Evolutionary conservation across 768 basidiomycete species (phyloP).

Genomic region (Peribolospora baueri): DNA sequence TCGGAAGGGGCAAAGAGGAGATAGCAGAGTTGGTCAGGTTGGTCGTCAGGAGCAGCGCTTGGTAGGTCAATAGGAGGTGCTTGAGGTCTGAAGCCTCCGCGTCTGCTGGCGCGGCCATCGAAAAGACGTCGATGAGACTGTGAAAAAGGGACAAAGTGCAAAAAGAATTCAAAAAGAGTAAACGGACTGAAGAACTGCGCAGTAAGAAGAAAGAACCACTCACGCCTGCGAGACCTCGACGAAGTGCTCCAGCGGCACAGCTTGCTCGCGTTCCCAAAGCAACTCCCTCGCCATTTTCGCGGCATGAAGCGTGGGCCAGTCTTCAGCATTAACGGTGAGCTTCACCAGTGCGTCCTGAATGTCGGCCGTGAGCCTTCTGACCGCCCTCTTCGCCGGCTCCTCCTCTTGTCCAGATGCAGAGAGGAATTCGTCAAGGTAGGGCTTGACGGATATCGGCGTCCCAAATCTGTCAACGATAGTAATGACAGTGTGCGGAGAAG

Average conservation of each 20-base stretch:
- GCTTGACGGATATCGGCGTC: slow-evolving; percentile 46
- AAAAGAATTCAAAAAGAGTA: neutral
- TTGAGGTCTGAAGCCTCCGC: slow-evolving; percentile 38
- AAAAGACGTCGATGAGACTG: slow-evolving; percentile 72
- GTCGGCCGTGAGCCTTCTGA: slow-evolving; percentile 55
- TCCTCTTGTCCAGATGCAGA: slow-evolving; percentile 27
- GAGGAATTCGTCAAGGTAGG: slow-evolving; percentile 52
- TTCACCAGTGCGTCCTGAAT: slow-evolving; percentile 47
- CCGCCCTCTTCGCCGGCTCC: slow-evolving; percentile 46
- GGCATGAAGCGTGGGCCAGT: slow-evolving; percentile 75
- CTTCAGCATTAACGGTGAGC: slow-evolving; percentile 70
- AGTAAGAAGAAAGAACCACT: slow-evolving; percentile 15
- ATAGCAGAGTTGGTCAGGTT: slow-evolving; percentile 66
- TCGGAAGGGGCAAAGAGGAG: slow-evolving; percentile 58
- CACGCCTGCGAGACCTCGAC: slow-evolving; percentile 76
- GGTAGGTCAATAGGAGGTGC: slow-evolving; percentile 56
- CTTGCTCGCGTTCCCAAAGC: slow-evolving; percentile 62
- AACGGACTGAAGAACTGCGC: neutral
- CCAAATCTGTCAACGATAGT: slow-evolving; percentile 39
- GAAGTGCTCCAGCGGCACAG: slow-evolving; percentile 56
- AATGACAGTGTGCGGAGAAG: neutral
- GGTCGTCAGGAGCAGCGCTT: slow-evolving; percentile 57
- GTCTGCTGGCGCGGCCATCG: slow-evolving; percentile 31
- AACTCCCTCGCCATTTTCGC: slow-evolving; percentile 82
- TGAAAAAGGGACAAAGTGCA: neutral